Base-by-base conservation (phyloP, 306 rosid species). In the Castanopsis chinensis region DNA sequence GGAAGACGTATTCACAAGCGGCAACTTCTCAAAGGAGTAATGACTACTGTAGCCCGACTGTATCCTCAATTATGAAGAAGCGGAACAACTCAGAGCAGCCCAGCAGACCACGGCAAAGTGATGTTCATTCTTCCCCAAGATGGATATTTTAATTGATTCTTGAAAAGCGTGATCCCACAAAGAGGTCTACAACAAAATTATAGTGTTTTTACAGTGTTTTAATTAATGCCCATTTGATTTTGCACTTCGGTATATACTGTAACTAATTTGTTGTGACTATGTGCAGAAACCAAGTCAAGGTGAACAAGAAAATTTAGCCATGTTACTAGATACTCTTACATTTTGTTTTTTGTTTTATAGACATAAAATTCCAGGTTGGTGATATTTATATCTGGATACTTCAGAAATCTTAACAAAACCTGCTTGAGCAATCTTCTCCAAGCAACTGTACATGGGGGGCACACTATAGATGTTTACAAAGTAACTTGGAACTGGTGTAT, bases 1-100 rank as follows among this genome's bases (percentile, higher is more conserved):
- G 90, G 84, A 94, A 90, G 75, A 76, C 88, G 91, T 85, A 93
- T 81, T 96, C 99, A 43, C 98, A 90, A 80, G 99, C 96, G 12
- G 93, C 94, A 59, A 88, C 92, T 59, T 93, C 98, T 35, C 97
- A 93, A 63, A 85, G 94, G 89, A 96, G 99, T 82, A 93, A 96
- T 41, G 99, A 96, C 82, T 96, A 83, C 79, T 96, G 78, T 81
- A 87, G 98, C 83, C 99, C 99, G 51, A 96, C 99, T 2, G 97
- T 93, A 20, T 86, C 99, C 20, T 96, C 99, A 6, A 88, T 90
- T 89, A 93, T 96, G 99, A 96, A 86, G 83, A 86, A 96, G 83
- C 88, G 98, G 55, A 90, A 72, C 78, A 75, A 80, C 88, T 75
- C 90, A 1, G 98, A 92, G 78, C 93, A 90, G 67, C 76, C 81